Conservation (phyloP, 225 moss, liverwort and hornwort genomes). For the Antitrichia curtipendula region DNA sequence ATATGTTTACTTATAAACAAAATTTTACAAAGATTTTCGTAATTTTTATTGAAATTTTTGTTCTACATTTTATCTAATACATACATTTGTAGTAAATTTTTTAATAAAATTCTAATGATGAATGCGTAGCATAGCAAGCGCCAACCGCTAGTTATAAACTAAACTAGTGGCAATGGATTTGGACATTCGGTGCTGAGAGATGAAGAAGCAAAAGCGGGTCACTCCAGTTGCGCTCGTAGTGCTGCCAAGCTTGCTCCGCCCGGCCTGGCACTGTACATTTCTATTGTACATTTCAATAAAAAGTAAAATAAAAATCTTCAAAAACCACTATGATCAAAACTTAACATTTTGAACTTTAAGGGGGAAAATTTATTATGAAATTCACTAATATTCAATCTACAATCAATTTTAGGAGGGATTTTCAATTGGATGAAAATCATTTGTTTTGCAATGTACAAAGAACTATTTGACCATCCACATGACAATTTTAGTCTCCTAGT, state of each 20-base stretch:
- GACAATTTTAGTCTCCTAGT: not conserved
- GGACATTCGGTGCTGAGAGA: not conserved
- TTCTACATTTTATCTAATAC: too few relatives aligned
- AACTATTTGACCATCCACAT: not conserved
- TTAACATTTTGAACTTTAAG: too few relatives aligned
- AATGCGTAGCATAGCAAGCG: too few relatives aligned
- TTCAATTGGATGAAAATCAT: not conserved
- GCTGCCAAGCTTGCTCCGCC: not conserved
- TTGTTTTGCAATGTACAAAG: fast-evolving
- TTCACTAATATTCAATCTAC: not conserved
- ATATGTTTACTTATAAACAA: too few relatives aligned
- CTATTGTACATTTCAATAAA: too few relatives aligned
- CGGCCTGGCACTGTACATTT: too few relatives aligned
- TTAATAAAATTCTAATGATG: too few relatives aligned
- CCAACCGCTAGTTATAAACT: too few relatives aligned
- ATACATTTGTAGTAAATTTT: too few relatives aligned
- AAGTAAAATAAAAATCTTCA: not conserved
- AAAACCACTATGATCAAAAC: not conserved
- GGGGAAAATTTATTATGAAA: not conserved
- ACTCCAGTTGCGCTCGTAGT: not conserved
- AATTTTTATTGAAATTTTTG: too few relatives aligned
- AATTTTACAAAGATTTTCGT: too few relatives aligned
- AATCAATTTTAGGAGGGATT: too few relatives aligned
- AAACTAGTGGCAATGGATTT: not conserved
- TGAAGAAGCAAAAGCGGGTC: not conserved